Percentiles rank a stretch among this genome's conserved stretches.
Conservation (phyloP, 139 green algal species). For the Chara braunii region DNA sequence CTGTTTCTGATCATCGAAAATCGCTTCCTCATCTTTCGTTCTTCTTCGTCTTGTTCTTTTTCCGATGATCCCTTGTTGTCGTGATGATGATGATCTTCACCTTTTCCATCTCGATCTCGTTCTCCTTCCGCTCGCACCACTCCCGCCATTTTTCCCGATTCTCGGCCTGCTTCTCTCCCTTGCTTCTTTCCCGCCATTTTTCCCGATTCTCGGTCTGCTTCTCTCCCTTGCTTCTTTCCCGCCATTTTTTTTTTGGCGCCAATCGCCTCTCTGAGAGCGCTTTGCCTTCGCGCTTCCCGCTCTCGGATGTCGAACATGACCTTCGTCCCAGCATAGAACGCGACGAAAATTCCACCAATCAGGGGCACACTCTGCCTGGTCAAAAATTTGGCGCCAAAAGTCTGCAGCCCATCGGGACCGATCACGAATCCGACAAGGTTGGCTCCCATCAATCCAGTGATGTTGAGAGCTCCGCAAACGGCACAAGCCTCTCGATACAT, state of each 20-base stretch:
- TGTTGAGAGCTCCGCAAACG: constrained; percentile 11
- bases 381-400: constrained; percentile 5
- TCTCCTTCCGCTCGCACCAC: not conserved
- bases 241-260: no score
- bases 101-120: no score
- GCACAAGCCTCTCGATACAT: constrained; percentile 17
- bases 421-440: constrained; percentile 24
- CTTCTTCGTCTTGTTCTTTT: no score
- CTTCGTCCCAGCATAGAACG: not conserved
- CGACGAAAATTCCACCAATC: not conserved
- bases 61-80: no score
- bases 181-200: no score
- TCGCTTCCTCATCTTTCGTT: no score
- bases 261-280: no score
- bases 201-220: no score
- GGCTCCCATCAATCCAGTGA: constrained; percentile 22
- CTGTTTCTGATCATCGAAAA: no score
- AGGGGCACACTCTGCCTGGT: not conserved
- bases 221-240: no score
- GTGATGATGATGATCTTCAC: no score
- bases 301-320: not conserved
- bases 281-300: not conserved
- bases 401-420: not conserved
- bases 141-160: not conserved
- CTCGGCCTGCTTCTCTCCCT: not conserved